These are phyloP conservation scores for Apiotrichum montevideense DNA, from an alignment of 1,284 basidiomycete species.

Conservation along the genomic window DNA sequence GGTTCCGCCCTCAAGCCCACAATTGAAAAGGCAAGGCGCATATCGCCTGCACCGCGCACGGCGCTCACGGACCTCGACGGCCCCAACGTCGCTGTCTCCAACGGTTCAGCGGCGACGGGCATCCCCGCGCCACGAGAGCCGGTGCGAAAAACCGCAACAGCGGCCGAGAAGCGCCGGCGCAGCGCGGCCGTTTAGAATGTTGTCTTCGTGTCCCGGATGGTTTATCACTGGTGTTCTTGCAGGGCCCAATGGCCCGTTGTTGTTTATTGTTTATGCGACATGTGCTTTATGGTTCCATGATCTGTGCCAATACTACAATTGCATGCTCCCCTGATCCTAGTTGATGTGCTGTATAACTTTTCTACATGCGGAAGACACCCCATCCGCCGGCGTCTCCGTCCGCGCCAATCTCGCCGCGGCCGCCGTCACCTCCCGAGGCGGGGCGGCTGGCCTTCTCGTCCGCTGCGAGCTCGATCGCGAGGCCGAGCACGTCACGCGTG, in stretches of 20 bases:
- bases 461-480: conserved; percentile 71
- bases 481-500: conserved; percentile 77
- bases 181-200: background rate
- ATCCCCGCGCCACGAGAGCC: no score
- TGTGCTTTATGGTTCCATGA: no score
- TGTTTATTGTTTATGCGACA: background rate
- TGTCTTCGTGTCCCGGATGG: no score
- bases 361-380: conserved; percentile 84
- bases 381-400: conserved; percentile 69
- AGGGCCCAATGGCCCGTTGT: background rate
- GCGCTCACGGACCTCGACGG: no score
- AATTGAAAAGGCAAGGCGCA: no score
- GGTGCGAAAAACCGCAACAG: background rate
- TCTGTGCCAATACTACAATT: background rate
- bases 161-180: background rate
- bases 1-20: no score
- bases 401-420: conserved; percentile 55
- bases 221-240: no score
- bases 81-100: no score
- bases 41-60: no score
- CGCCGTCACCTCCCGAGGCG: conserved; percentile 24
- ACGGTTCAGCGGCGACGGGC: no score
- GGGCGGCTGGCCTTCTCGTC: conserved; percentile 43
- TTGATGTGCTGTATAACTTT: background rate
- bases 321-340: background rate